Percentiles rank a stretch among this genome's conserved stretches.
These are phyloP conservation scores for Talaromyces thailandensis DNA, from an alignment of 495 filamentous ascomycete genomes.

Conservation along the genomic window DNA sequence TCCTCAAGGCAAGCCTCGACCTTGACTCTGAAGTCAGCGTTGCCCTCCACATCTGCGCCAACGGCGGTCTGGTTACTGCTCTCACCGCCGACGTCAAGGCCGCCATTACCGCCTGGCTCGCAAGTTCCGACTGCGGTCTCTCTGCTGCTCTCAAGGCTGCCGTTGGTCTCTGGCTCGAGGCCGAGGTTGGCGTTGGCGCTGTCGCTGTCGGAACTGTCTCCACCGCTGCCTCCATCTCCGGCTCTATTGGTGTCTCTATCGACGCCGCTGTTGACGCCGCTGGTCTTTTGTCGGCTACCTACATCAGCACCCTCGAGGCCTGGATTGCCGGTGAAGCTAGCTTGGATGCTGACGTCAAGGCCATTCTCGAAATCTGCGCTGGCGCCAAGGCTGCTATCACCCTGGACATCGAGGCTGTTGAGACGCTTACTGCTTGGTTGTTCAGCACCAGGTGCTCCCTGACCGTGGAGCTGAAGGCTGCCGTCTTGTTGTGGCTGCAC, in stretches of 20 bases:
- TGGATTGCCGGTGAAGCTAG: slow-evolving; percentile 12
- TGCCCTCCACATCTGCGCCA: slow-evolving; percentile 28
- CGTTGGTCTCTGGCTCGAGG: slow-evolving; percentile 28
- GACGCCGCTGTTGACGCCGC: slow-evolving; percentile 20
- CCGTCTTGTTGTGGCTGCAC: slow-evolving; percentile 34
- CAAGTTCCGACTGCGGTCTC: slow-evolving; percentile 21
- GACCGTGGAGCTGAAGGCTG: slow-evolving; percentile 32
- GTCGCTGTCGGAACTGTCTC: slow-evolving; percentile 21
- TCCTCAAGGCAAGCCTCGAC: slow-evolving; percentile 14
- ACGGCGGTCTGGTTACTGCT: slow-evolving; percentile 25
- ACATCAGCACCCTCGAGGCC: slow-evolving; percentile 28
- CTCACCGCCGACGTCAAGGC: slow-evolving; percentile 27
- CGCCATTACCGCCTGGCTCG: slow-evolving; percentile 25
- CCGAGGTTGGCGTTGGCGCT: slow-evolving; percentile 19
- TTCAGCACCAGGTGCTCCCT: slow-evolving; percentile 26
- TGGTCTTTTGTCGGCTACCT: slow-evolving; percentile 24
- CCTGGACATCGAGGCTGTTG: slow-evolving; percentile 22
- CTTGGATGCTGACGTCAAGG: slow-evolving; percentile 21
- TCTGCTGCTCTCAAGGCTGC: slow-evolving; percentile 20
- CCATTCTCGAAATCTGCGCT: slow-evolving; percentile 22
- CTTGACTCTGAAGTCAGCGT: slow-evolving; percentile 23
- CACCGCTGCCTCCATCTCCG: slow-evolving; percentile 20
- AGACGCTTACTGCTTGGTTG: slow-evolving; percentile 31
- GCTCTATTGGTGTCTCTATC: slow-evolving; percentile 30
- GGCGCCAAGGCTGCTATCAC: slow-evolving; percentile 23